Conservation (phyloP, 768 basidiomycete species). For the button mushroom (Agaricus bisporus) region DNA sequence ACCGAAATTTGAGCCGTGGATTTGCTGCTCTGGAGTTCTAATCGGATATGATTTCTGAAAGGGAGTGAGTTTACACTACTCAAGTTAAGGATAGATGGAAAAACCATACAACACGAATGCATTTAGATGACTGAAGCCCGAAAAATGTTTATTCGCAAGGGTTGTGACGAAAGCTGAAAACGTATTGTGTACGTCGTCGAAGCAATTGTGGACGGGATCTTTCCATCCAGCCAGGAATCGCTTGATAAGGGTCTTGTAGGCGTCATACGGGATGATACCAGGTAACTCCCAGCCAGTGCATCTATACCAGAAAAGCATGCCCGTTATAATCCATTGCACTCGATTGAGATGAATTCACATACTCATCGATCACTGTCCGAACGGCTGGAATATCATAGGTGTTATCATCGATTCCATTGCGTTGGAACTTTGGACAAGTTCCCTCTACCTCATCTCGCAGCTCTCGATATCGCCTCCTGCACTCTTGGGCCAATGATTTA, state of each 20-base stretch:
- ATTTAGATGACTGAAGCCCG: constrained; percentile 2
- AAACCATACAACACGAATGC: constrained; percentile 8
- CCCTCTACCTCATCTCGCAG: constrained; percentile 1
- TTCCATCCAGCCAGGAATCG: constrained; percentile 12
- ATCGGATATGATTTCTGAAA: neutral
- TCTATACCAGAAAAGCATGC: neutral
- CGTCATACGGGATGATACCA: constrained; percentile 12
- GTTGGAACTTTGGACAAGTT: constrained; percentile 9
- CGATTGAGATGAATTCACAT: neutral
- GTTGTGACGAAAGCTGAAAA: constrained; percentile 1
- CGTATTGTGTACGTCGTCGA: constrained; percentile 1
- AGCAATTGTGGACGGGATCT: constrained; percentile 7
- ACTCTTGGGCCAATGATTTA: constrained; percentile 10
- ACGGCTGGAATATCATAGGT: constrained; percentile 3
- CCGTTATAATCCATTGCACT: no score
- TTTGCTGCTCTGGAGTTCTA: neutral
- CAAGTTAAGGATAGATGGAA: neutral
- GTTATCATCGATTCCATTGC: neutral
- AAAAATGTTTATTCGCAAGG: constrained; percentile 10
- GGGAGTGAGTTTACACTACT: neutral
- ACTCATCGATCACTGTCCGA: constrained; percentile 8
- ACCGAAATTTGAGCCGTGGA: constrained; percentile 13
- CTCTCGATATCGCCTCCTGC: neutral
- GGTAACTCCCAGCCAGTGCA: constrained; percentile 13
- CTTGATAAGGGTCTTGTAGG: constrained; percentile 10